Percentiles rank a stretch among this genome's conserved stretches.
phyloP scores from a whole-genome alignment of 192 early-diverging fungal species.

The Gigaspora rosea region DNA sequence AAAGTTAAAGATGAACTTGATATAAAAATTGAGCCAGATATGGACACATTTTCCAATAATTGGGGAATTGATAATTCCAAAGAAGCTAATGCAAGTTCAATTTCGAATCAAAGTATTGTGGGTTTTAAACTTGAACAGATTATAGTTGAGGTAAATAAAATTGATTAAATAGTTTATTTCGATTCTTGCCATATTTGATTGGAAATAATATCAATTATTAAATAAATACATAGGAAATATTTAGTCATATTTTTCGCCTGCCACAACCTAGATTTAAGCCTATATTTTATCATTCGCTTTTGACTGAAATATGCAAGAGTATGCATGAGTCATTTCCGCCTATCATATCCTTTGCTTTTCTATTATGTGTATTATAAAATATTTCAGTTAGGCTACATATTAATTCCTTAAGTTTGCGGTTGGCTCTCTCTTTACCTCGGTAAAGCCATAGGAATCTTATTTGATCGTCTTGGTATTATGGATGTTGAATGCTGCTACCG shows the following conservation, averaged over 20 bases:
- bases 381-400: neutral
- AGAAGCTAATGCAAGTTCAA: neutral
- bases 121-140: conserved; percentile 23
- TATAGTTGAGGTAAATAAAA: conserved; percentile 18
- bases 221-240: conserved; percentile 35
- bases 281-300: conserved; percentile 72
- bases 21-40: neutral
- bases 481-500: conserved; percentile 87
- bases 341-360: conserved; percentile 52
- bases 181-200: too few species aligned
- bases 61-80: too few species aligned
- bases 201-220: too few species aligned
- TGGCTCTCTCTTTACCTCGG: conserved; percentile 14
- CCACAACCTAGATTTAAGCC: conserved; percentile 59
- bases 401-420: conserved; percentile 20
- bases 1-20: neutral
- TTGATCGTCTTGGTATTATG: conserved; percentile 66
- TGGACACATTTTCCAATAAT: neutral
- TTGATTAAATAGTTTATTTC: neutral
- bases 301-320: conserved; percentile 73
- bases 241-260: conserved; percentile 53
- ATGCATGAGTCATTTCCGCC: conserved; percentile 59
- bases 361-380: neutral
- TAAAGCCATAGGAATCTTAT: conserved; percentile 63
- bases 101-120: neutral